Base-by-base conservation (phyloP, 495 filamentous ascomycete species). In the Parathielavia hyrcaniae region DNA sequence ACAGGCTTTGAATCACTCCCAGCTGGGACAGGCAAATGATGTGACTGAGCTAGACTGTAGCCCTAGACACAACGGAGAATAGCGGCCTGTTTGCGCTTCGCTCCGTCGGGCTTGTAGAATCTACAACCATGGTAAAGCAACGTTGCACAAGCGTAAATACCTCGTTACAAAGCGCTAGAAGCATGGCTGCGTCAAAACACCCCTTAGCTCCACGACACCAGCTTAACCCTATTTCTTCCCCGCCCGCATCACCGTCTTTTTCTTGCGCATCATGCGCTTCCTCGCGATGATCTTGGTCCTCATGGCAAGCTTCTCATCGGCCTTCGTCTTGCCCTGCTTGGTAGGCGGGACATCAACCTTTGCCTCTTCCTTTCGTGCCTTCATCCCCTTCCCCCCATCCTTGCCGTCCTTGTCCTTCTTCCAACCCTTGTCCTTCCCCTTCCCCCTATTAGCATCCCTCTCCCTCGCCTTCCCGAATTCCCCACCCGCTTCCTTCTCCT, bases 241-340 rank as follows among this genome's bases (percentile, higher is more conserved):
- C 1, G 45, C 44, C 58, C 76, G 64, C 56, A 59, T 61, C 16
- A 62, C 59, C 16, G 70, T 73, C 69, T 79, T 79, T 72, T 79
- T 79, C 66, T 78, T 78, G 47, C 73, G 66, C 64, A 71, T 71
- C 70, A 73, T 67, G 62, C 76, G 61, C 66, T 77, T 79, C 62
- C 77, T 67, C 38, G 57, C 71, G 59, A 79, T 74, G 47, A 79
- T 75, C 62, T 75, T 77, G 57, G 76, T 76, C 57, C 75, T 67
- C 50, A 76, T 55, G 1, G 64, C 70, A 43, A 73, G 65, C 65
- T 71, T 73, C 1, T 63, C 57, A 14, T 73, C 67, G 4, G 59
- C 66, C 19, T 64, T 61, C 57, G 63, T 64, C 61, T 63, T 68
- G 13, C 36, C 63, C 30, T 64, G 57, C 43, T 67, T 65, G 22